These are phyloP conservation scores for Liquidambar formosana DNA, from an alignment of 164 flowering plant species.

Conservation along the genomic window DNA sequence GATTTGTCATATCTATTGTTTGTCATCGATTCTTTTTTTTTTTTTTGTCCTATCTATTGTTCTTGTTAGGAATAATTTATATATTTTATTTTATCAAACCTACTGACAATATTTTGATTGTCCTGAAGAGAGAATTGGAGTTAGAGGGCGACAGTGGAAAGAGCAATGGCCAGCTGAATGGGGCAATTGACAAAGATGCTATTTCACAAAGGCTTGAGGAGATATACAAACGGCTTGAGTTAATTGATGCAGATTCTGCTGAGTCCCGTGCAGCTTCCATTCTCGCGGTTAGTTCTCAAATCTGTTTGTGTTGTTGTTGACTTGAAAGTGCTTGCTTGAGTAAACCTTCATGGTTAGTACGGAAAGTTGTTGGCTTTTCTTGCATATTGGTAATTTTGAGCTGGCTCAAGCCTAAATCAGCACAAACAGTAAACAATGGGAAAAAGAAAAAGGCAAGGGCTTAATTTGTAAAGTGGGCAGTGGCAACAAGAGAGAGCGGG, in stretches of 20 bases:
- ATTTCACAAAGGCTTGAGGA: slow-evolving; percentile 68
- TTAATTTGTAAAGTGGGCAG: too few species aligned
- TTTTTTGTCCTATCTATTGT: neutral
- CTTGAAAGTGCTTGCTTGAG: slow-evolving; percentile 1
- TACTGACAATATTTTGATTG: slow-evolving; percentile 17
- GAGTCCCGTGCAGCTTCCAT: slow-evolving; percentile 96
- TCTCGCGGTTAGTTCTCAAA: slow-evolving; percentile 74
- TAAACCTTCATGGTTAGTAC: neutral
- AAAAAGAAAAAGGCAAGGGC: too few species aligned
- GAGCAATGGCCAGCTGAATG: slow-evolving; percentile 38
- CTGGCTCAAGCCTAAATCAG: too few species aligned
- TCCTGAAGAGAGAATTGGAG: slow-evolving; percentile 69
- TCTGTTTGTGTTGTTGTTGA: too few species aligned
- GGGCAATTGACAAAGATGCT: slow-evolving; percentile 49
- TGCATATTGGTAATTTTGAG: too few species aligned
- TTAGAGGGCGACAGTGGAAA: slow-evolving; percentile 44
- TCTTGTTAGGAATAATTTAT: neutral
- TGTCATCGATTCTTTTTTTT: too few species aligned
- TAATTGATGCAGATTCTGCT: slow-evolving; percentile 91
- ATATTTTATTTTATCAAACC: neutral
- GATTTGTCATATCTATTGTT: too few species aligned
- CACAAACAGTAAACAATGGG: too few species aligned
- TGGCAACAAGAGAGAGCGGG: too few species aligned
- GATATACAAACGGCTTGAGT: slow-evolving; percentile 87
- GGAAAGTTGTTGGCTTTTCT: too few species aligned